phyloP scores from a whole-genome alignment of 2,329 filamentous ascomycete species.

The Aspergillus sp. region DNA sequence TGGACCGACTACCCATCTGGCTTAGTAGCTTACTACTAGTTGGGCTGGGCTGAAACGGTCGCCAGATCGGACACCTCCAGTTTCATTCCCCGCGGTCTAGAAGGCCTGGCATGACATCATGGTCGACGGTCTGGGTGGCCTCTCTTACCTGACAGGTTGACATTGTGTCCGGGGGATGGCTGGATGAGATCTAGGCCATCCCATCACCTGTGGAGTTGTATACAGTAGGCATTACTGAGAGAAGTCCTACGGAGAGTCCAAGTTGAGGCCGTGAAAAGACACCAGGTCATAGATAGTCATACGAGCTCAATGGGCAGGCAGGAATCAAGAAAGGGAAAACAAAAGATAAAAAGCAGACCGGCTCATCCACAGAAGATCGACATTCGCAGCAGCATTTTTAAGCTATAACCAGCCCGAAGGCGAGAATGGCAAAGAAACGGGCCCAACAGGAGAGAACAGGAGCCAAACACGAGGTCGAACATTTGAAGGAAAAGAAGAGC shows the following conservation, averaged over 20 bases:
- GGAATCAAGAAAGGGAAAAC: too few species aligned
- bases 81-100: not conserved
- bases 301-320: not conserved
- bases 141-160: not conserved
- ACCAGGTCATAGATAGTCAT: slow-evolving; percentile 4
- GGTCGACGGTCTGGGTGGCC: not conserved
- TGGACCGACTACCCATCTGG: too few species aligned
- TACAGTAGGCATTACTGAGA: too few species aligned
- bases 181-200: not conserved
- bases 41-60: too few species aligned
- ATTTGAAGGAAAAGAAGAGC: slow-evolving; percentile 24
- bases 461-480: slow-evolving; percentile 28
- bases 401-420: slow-evolving; percentile 18
- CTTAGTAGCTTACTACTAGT: too few species aligned
- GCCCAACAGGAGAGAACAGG: slow-evolving; percentile 26
- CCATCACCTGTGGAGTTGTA: not conserved
- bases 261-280: not conserved
- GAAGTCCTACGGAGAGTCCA: not conserved
- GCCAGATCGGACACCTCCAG: not conserved
- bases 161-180: not conserved
- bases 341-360: not conserved
- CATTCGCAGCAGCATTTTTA: slow-evolving; percentile 11
- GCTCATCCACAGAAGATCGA: slow-evolving; percentile 14
- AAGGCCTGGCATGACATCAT: slow-evolving; percentile 15
- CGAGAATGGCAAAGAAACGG: slow-evolving; percentile 17